phyloP scores from a whole-genome alignment of 148 eudicot genomes.

The Silene conica region DNA sequence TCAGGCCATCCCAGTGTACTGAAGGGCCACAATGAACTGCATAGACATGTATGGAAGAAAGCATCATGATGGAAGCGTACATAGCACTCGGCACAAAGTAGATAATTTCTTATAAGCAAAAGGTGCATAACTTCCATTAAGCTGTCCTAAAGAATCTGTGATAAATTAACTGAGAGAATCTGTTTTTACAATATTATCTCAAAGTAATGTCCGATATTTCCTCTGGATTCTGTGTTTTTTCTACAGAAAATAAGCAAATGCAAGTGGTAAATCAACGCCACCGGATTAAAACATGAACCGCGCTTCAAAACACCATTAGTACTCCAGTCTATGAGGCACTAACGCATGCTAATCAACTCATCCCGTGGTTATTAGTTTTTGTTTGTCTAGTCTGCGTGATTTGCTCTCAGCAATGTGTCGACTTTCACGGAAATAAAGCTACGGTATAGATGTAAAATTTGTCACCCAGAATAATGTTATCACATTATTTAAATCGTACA shows the following conservation, averaged over 20 bases:
- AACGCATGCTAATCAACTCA: neutral
- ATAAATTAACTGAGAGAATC: neutral
- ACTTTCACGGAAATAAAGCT: neutral
- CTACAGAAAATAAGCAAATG: neutral
- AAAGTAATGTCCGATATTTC: neutral
- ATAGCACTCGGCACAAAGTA: neutral
- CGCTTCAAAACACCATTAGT: neutral
- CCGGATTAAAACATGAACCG: neutral
- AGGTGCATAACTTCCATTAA: neutral
- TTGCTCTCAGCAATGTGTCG: neutral
- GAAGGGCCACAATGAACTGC: constrained; percentile 92
- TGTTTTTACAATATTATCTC: neutral
- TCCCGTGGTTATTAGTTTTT: neutral
- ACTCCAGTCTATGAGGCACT: neutral
- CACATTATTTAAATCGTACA: neutral
- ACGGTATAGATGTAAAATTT: neutral
- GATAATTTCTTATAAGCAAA: neutral
- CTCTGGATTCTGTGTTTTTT: neutral
- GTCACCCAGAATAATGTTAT: neutral
- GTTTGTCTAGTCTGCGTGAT: neutral
- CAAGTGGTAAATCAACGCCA: neutral
- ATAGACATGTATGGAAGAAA: constrained; percentile 16
- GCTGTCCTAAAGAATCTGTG: neutral
- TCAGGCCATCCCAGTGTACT: constrained; percentile 99
- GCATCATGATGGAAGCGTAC: constrained; percentile 9